These are phyloP conservation scores for Apiospora phragmitis DNA, from an alignment of 2,329 filamentous ascomycete species.

Conservation along the genomic window DNA sequence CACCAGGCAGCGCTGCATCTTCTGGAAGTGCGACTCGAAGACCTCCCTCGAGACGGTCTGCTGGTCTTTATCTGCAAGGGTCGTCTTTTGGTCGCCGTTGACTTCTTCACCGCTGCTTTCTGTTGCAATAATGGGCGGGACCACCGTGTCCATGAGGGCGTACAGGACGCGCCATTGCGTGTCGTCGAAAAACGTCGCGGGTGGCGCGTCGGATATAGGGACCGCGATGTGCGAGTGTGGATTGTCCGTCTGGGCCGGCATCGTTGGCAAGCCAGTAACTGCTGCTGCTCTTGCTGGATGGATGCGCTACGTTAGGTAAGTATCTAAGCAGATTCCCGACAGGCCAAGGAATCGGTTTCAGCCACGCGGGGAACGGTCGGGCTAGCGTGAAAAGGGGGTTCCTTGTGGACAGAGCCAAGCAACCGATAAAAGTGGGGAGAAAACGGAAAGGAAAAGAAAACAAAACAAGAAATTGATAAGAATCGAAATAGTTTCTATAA, in stretches of 20 bases:
- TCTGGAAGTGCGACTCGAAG: conserved; percentile 35
- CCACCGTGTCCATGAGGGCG: conserved; percentile 38
- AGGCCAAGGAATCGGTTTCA: neutral
- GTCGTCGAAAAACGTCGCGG: conserved; percentile 24
- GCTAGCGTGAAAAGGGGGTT: neutral
- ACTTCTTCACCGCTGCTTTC: neutral
- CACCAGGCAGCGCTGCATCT: conserved; percentile 19
- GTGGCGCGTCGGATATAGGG: conserved; percentile 10
- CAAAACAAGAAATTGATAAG: neutral
- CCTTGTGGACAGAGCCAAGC: neutral
- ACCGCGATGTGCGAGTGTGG: conserved; percentile 2
- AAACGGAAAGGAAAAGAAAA: neutral
- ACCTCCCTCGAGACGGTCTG: conserved; percentile 34
- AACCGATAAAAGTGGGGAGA: neutral
- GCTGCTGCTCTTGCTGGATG: neutral
- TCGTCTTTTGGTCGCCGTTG: conserved; percentile 15
- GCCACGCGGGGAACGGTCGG: neutral
- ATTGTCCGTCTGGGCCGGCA: neutral
- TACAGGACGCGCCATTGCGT: conserved; percentile 35
- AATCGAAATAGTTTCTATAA: neutral
- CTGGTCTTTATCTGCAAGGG: conserved; percentile 12
- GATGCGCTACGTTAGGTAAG: neutral
- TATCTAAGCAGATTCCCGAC: neutral
- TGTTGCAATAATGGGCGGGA: conserved; percentile 43
- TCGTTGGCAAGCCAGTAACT: neutral